Percentiles rank a stretch among this genome's conserved stretches.
These are phyloP conservation scores for Flaveria ramosissima DNA, from an alignment of 129 eudicot species.

Conservation along the genomic window DNA sequence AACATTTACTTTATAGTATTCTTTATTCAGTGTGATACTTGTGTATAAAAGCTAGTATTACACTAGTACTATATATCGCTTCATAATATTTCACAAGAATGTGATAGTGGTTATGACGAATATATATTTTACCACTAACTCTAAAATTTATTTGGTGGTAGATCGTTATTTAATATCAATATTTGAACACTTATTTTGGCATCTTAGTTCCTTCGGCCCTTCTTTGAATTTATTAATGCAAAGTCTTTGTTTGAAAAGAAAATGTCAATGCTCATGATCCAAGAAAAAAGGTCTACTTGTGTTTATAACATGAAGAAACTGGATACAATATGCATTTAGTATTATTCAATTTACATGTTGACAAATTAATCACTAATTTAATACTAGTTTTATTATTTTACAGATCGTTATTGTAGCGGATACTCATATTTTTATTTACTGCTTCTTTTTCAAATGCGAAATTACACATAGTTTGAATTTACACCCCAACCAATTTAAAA, in stretches of 20 bases:
- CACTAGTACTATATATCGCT: no score
- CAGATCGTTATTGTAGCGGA: neutral
- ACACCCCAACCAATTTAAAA: no score
- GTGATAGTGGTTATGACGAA: neutral
- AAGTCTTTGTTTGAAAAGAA: neutral
- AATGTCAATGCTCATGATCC: slow-evolving; percentile 21
- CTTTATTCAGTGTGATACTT: no score
- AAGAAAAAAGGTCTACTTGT: neutral
- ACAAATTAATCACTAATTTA: neutral
- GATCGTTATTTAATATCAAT: neutral
- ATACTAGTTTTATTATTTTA: neutral
- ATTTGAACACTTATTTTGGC: neutral
- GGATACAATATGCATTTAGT: neutral
- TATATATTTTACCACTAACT: neutral
- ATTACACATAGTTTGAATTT: no score
- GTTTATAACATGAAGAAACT: neutral
- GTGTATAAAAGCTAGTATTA: no score
- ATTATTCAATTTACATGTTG: neutral
- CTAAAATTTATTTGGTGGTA: neutral
- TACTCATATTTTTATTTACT: neutral
- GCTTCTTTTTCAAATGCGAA: no score
- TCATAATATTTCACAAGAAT: no score
- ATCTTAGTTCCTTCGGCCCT: neutral
- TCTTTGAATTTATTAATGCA: slow-evolving; percentile 6
- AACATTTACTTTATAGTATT: no score